Percentiles rank a stretch among this genome's conserved stretches.
Conservation (phyloP, 495 filamentous ascomycete genomes). For the Talaromyces thailandensis region DNA sequence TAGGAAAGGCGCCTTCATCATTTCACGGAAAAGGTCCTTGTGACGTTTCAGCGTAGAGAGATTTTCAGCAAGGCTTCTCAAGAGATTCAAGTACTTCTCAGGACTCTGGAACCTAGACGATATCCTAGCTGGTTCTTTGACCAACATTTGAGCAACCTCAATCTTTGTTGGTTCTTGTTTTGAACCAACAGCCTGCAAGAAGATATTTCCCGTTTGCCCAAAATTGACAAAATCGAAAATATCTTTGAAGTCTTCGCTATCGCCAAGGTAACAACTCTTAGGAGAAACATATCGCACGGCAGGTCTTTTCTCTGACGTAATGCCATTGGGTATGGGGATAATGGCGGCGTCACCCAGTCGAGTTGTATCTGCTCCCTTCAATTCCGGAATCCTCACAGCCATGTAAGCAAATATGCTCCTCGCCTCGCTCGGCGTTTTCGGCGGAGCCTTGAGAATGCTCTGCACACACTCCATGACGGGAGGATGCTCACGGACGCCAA, state of each 20-base stretch:
- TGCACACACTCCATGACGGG: constrained; percentile 65
- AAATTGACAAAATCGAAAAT: constrained; percentile 98
- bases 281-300: constrained; percentile 48
- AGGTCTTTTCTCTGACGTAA: constrained; percentile 22
- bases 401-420: constrained; percentile 72
- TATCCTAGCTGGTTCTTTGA: constrained; percentile 68
- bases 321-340: constrained; percentile 52
- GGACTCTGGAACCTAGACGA: constrained; percentile 67
- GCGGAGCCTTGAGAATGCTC: constrained; percentile 59
- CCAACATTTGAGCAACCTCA: constrained; percentile 74
- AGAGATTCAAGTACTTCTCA: constrained; percentile 75
- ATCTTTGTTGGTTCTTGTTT: constrained; percentile 79
- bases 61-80: constrained; percentile 68
- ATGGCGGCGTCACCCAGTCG: constrained; percentile 55
- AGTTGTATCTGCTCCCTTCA: constrained; percentile 49
- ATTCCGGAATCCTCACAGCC: constrained; percentile 61
- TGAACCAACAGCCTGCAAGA: constrained; percentile 77
- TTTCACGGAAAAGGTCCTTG: constrained; percentile 61
- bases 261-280: constrained; percentile 65
- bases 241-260: constrained; percentile 66
- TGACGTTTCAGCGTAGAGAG: constrained; percentile 62
- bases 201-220: constrained; percentile 75
- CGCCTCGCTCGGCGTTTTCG: constrained; percentile 53
- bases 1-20: constrained; percentile 69
- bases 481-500: constrained; percentile 76